A percentile compares a stretch with the other conserved stretches of the same genome.
Evolutionary conservation across 305 asterid genomes (phyloP).

Genomic region (Andrographis paniculata): DNA sequence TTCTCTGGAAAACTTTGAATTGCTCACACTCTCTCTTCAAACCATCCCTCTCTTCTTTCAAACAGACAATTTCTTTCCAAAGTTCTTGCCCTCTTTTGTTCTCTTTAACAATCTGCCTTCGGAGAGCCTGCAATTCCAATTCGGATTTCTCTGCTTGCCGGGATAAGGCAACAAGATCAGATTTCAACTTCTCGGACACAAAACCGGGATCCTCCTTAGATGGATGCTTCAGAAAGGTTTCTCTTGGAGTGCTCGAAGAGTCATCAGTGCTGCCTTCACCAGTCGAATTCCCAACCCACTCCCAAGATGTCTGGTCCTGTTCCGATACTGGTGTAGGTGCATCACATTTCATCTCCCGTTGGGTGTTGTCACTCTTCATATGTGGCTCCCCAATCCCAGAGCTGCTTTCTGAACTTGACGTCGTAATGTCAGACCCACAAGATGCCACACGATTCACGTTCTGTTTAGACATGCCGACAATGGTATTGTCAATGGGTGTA

Average conservation of each 20-base stretch:
- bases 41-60: constrained; percentile 67
- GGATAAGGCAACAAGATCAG: constrained; percentile 46
- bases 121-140: constrained; percentile 72
- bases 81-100: constrained; percentile 64
- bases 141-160: constrained; percentile 73
- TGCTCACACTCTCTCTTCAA: constrained; percentile 49
- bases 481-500: background rate
- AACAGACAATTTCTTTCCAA: constrained; percentile 36
- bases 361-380: constrained; percentile 25
- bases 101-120: constrained; percentile 80
- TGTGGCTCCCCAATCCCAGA: constrained; percentile 44
- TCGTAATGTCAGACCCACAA: constrained; percentile 64
- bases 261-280: constrained; percentile 45
- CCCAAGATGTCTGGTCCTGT: constrained; percentile 44
- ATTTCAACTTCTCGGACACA: constrained; percentile 49
- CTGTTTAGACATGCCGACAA: constrained; percentile 22
- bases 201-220: constrained; percentile 33
- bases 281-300: constrained; percentile 50
- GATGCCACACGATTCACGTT: constrained; percentile 42
- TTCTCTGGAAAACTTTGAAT: constrained; percentile 28
- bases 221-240: constrained; percentile 22
- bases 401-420: constrained; percentile 70
- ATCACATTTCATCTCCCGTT: constrained; percentile 22
- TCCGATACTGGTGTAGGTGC: constrained; percentile 19
- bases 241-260: constrained; percentile 42